Percentiles rank a stretch among this genome's conserved stretches.
These are phyloP conservation scores for Brassica cretica DNA, from an alignment of 345 rosid genomes.

Conservation along the genomic window DNA sequence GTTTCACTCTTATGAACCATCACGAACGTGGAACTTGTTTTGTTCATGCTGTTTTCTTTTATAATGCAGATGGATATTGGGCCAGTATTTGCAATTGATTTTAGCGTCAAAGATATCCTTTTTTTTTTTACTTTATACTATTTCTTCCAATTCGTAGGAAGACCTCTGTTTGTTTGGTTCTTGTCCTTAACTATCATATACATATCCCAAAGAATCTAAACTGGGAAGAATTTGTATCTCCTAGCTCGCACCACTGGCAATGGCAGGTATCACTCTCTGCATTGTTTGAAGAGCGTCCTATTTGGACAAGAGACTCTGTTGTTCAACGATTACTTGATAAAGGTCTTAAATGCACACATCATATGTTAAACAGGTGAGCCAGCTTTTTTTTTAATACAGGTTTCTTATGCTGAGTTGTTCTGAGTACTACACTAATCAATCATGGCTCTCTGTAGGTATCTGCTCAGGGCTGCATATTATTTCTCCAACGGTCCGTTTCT, in stretches of 20 bases:
- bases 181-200: constrained; percentile 64
- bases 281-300: constrained; percentile 81
- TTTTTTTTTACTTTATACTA: constrained; percentile 1
- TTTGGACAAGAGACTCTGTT: constrained; percentile 83
- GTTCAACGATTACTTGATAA: constrained; percentile 63
- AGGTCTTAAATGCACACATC: constrained; percentile 61
- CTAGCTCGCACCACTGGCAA: constrained; percentile 64
- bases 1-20: constrained; percentile 13
- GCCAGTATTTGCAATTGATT: constrained; percentile 85
- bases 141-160: constrained; percentile 18
- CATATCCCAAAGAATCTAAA: constrained; percentile 83
- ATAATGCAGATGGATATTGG: constrained; percentile 69
- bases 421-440: background rate
- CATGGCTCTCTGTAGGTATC: constrained; percentile 54
- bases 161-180: constrained; percentile 21
- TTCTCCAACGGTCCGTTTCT: constrained; percentile 86
- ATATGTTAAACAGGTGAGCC: constrained; percentile 70
- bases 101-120: constrained; percentile 88
- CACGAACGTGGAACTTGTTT: background rate
- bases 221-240: constrained; percentile 61
- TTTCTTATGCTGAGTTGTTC: background rate
- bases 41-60: constrained; percentile 19
- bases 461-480: constrained; percentile 84
- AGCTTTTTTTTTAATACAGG: background rate
- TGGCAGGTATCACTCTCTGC: constrained; percentile 75